These are phyloP conservation scores for Tetramitus jugosus DNA, from an alignment of 208 protist species.

Conservation along the genomic window DNA sequence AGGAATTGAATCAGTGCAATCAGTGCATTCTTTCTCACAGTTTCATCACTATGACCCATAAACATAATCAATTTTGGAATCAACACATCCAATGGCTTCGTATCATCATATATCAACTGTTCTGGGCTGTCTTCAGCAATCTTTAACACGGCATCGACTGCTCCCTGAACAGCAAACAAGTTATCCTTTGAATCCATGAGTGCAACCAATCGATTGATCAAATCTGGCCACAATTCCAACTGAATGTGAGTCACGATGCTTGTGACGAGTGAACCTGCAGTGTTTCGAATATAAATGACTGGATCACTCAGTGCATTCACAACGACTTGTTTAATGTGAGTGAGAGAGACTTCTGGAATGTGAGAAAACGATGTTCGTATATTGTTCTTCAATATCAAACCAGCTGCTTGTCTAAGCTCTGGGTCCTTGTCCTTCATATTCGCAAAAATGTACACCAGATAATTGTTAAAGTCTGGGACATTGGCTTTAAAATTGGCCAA, in stretches of 20 bases:
- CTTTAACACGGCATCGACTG: neutral
- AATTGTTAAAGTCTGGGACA: constrained; percentile 16
- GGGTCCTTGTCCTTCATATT: neutral
- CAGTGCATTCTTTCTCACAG: neutral
- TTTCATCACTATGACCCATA: neutral
- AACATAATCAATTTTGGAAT: constrained; percentile 15
- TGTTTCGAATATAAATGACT: neutral
- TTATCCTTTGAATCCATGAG: neutral
- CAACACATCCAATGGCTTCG: neutral
- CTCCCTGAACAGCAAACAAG: neutral
- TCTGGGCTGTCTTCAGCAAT: constrained; percentile 3
- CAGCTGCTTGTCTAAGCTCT: neutral
- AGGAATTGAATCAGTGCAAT: neutral
- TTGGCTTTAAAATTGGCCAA: neutral
- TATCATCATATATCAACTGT: neutral
- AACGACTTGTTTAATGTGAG: neutral
- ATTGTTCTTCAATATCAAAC: constrained; percentile 9
- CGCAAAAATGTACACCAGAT: constrained; percentile 1
- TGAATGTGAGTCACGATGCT: neutral
- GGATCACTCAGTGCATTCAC: neutral
- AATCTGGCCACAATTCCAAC: neutral
- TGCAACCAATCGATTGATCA: neutral
- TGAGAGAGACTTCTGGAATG: neutral
- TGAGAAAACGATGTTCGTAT: neutral
- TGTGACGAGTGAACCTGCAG: neutral